Evolutionary conservation across 306 rosid genomes (phyloP).

Genomic region (Cercis canadensis): DNA sequence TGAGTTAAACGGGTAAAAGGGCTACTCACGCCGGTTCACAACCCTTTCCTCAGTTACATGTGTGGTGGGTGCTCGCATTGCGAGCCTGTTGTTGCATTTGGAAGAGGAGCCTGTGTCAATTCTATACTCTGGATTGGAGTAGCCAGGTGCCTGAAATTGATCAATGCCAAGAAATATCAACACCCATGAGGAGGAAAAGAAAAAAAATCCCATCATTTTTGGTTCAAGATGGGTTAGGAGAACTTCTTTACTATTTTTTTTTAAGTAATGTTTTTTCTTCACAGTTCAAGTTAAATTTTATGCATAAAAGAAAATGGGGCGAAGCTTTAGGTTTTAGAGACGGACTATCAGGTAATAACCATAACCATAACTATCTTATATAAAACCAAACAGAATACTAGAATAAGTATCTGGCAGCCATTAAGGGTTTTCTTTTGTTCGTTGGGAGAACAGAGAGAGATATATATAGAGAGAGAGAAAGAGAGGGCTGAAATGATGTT

Average conservation of each 20-base stretch:
- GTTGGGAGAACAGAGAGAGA: background rate
- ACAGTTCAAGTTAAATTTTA: no score
- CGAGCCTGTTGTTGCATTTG: conserved; percentile 77
- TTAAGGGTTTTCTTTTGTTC: background rate
- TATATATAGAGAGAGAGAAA: conserved; percentile 6
- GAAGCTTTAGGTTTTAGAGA: no score
- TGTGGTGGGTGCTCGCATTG: conserved; percentile 64
- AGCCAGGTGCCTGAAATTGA: conserved; percentile 52
- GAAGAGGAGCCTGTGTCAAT: conserved; percentile 77
- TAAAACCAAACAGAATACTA: background rate
- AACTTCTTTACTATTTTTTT: no score
- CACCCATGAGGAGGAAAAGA: background rate
- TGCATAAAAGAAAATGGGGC: no score
- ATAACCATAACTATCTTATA: no score
- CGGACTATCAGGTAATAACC: no score
- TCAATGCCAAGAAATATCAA: background rate
- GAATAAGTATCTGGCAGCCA: background rate
- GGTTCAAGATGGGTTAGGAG: no score
- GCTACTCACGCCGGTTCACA: conserved; percentile 78
- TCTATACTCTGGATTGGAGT: conserved; percentile 63
- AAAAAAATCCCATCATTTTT: background rate
- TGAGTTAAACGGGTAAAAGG: background rate
- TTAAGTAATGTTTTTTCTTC: no score
- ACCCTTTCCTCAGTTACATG: conserved; percentile 64
- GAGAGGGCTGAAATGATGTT: conserved; percentile 32